A percentile compares a stretch with the other conserved stretches of the same genome.
These are phyloP conservation scores for Lasiodiplodia theobromae DNA, from an alignment of 2,329 filamentous ascomycete genomes.

Conservation along the genomic window DNA sequence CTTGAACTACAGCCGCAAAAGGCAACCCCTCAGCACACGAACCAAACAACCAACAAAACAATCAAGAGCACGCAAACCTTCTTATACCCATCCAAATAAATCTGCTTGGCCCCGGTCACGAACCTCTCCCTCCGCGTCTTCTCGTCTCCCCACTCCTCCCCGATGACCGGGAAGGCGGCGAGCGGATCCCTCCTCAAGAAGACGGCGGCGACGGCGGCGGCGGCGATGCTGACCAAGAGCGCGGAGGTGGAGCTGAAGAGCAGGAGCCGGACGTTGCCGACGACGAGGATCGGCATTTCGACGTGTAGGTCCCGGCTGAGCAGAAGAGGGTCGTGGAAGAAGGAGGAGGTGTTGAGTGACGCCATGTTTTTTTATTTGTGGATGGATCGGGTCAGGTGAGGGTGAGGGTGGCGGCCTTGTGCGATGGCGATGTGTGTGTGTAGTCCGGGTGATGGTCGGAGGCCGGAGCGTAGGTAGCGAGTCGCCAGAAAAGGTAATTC, in stretches of 20 bases:
- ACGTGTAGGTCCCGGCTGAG: neutral
- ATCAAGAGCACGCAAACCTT: slow-evolving; percentile 34
- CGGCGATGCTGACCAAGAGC: neutral
- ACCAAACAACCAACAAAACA: neutral
- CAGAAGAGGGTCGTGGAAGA: neutral
- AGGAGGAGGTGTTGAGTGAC: neutral
- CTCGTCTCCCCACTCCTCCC: neutral
- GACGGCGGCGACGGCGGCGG: neutral
- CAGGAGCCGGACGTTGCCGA: neutral
- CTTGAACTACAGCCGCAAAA: slow-evolving; percentile 40
- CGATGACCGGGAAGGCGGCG: neutral
- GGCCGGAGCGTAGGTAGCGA: neutral
- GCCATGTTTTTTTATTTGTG: neutral
- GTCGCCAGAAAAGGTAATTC: too few species aligned
- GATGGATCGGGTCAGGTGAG: neutral
- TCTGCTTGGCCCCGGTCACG: slow-evolving; percentile 36
- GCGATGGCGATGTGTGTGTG: too few species aligned
- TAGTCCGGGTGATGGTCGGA: too few species aligned
- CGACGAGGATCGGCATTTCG: neutral
- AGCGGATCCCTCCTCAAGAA: neutral
- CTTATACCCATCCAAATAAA: slow-evolving; percentile 41
- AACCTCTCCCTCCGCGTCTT: slow-evolving; percentile 34
- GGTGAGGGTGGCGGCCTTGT: too few species aligned
- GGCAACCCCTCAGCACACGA: neutral
- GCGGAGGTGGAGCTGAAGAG: neutral